These are phyloP conservation scores for Chalara sp. DNA, from an alignment of 2,329 filamentous ascomycete genomes.

Conservation along the genomic window DNA sequence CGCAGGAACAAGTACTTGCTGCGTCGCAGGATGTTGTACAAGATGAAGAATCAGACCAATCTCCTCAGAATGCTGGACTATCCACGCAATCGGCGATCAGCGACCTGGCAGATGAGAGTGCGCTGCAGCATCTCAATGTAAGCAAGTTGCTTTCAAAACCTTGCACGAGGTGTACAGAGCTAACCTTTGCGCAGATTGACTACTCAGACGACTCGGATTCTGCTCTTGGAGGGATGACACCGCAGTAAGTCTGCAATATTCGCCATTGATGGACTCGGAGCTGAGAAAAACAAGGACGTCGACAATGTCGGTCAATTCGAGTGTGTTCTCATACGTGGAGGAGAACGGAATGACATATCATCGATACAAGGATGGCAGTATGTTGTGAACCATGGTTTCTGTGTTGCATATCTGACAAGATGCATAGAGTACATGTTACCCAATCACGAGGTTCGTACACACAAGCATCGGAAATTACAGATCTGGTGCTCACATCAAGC, in stretches of 20 bases:
- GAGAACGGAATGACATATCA: slow-evolving; percentile 12
- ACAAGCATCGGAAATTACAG: neutral
- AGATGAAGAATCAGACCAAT: too few species aligned
- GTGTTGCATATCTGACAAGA: too few species aligned
- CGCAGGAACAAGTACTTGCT: too few species aligned
- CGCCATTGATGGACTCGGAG: neutral
- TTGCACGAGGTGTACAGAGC: neutral
- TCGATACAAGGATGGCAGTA: slow-evolving; percentile 12
- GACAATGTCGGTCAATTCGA: neutral
- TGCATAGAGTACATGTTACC: slow-evolving; percentile 13
- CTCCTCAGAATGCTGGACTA: too few species aligned
- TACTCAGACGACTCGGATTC: neutral
- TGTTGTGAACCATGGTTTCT: neutral
- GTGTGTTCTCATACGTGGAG: neutral
- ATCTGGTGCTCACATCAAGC: neutral
- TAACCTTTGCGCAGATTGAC: neutral
- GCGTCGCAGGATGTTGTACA: too few species aligned
- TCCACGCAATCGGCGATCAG: too few species aligned
- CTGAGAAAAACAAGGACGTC: neutral
- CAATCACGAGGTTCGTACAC: slow-evolving; percentile 11
- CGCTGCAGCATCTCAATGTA: neutral
- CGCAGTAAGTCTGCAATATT: neutral
- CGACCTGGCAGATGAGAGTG: neutral
- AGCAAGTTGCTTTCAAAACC: neutral
- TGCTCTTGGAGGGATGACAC: neutral